Percentiles rank a stretch among this genome's conserved stretches.
Evolutionary conservation across 805 yeast genomes (phyloP).

Genomic region (Candida boidinii): DNA sequence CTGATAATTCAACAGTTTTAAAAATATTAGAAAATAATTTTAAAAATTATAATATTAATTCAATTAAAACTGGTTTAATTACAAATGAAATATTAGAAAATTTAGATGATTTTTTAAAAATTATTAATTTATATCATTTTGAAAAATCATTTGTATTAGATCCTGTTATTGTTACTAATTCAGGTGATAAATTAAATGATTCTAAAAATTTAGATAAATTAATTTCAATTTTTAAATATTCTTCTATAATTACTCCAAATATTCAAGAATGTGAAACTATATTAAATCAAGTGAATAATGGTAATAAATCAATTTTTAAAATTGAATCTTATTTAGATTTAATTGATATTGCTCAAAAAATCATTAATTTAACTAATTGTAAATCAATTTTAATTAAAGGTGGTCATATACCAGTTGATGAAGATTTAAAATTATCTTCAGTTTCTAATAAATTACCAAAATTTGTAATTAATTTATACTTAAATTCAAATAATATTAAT

Average conservation of each 20-base stretch:
- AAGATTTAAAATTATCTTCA: slow-evolving; percentile 9
- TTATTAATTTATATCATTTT: slow-evolving; percentile 22
- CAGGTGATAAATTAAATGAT: slow-evolving; percentile 54
- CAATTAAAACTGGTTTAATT: slow-evolving; percentile 73
- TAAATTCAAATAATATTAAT: slow-evolving; percentile 23
- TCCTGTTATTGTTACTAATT: slow-evolving; percentile 79
- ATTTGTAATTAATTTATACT: slow-evolving; percentile 16
- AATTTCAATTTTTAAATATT: not conserved
- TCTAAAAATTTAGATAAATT: slow-evolving; percentile 40
- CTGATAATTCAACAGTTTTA: too few relatives aligned
- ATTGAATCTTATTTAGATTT: slow-evolving; percentile 14
- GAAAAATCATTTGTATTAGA: slow-evolving; percentile 51
- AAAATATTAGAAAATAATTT: slow-evolving; percentile 46
- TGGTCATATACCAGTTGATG: slow-evolving; percentile 58
- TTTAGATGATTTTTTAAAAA: slow-evolving; percentile 32
- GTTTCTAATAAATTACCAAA: slow-evolving; percentile 8
- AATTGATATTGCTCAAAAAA: slow-evolving; percentile 26
- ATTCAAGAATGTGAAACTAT: slow-evolving; percentile 53
- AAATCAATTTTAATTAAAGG: slow-evolving; percentile 71
- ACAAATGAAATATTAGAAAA: slow-evolving; percentile 43
- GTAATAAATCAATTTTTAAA: slow-evolving; percentile 8
- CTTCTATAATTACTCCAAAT: slow-evolving; percentile 65
- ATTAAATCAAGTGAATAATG: slow-evolving; percentile 20
- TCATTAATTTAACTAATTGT: slow-evolving; percentile 33
- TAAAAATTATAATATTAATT: slow-evolving; percentile 55